phyloP scores from a whole-genome alignment of 352 stramenopile species.

The Phytophthora macrochlamydospora region DNA sequence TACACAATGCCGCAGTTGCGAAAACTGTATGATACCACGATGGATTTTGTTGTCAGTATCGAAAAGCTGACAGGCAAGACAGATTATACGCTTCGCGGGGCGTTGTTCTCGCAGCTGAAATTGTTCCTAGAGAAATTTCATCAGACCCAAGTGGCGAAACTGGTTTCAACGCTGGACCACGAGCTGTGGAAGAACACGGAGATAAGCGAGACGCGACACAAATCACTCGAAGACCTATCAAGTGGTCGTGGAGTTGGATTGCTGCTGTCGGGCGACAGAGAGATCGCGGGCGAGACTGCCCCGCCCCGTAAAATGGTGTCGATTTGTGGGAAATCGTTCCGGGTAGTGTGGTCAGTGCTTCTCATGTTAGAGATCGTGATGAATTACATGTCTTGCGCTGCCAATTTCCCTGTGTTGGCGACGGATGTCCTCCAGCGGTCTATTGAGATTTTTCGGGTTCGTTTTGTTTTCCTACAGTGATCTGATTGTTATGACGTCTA shows the following conservation, averaged over 20 bases:
- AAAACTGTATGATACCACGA: conserved; percentile 93
- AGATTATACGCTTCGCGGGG: conserved; percentile 91
- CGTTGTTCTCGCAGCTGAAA: conserved; percentile 95
- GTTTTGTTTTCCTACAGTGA: conserved; percentile 14
- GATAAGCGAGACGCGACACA: conserved; percentile 91
- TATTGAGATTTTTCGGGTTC: conserved; percentile 89
- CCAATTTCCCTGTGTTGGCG: conserved; percentile 94
- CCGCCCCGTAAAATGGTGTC: conserved; percentile 82
- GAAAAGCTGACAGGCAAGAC: conserved; percentile 92
- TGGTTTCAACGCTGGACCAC: conserved; percentile 95
- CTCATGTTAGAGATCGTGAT: conserved; percentile 96
- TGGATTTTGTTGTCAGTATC: conserved; percentile 92
- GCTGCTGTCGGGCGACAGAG: conserved; percentile 70
- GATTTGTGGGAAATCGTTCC: conserved; percentile 93
- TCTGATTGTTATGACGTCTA: conserved; percentile 23
- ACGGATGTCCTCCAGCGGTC: conserved; percentile 94
- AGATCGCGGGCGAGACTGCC: conserved; percentile 63
- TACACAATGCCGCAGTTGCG: conserved; percentile 94
- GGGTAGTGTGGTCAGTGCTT: conserved; percentile 95
- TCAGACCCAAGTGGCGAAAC: conserved; percentile 89
- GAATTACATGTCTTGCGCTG: conserved; percentile 94
- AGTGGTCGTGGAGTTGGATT: conserved; percentile 89
- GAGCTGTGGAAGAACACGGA: conserved; percentile 95
- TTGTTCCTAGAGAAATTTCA: conserved; percentile 96
- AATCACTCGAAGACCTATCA: conserved; percentile 90